Evolutionary conservation across 192 early-diverging fungal genomes (phyloP).

Genomic region (Rhizoclosmatium globosum): DNA sequence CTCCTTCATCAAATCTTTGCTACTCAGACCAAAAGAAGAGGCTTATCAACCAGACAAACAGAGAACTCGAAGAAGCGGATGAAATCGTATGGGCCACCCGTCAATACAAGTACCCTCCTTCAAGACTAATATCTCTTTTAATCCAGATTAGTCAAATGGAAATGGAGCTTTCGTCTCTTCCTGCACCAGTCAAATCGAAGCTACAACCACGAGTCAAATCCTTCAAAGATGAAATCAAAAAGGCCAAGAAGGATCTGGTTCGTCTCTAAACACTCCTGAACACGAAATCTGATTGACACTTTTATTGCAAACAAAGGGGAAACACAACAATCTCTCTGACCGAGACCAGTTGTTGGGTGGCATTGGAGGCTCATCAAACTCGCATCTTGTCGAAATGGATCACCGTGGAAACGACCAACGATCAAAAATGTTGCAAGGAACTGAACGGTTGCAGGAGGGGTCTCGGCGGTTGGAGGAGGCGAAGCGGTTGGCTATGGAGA

Average conservation of each 20-base stretch:
- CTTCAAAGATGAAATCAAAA: conserved; percentile 84
- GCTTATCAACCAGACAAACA: conserved; percentile 76
- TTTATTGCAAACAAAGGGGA: background rate
- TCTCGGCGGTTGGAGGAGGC: conserved; percentile 85
- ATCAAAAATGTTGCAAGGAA: conserved; percentile 79
- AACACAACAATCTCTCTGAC: conserved; percentile 36
- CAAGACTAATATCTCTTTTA: background rate
- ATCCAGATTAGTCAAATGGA: conserved; percentile 89
- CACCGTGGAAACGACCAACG: conserved; percentile 75
- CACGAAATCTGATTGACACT: background rate
- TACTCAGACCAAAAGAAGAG: conserved; percentile 77
- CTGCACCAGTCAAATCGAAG: conserved; percentile 63
- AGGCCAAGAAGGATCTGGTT: conserved; percentile 80
- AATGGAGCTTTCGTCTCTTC: conserved; percentile 84
- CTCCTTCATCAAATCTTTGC: conserved; percentile 7
- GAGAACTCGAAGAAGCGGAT: conserved; percentile 88
- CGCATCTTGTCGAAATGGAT: conserved; percentile 52
- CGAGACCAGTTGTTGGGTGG: conserved; percentile 56
- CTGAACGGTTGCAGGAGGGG: conserved; percentile 83
- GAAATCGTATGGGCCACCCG: conserved; percentile 74
- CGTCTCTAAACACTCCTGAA: background rate
- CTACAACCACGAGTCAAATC: conserved; percentile 72
- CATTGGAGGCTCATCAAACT: conserved; percentile 21
- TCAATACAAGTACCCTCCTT: background rate
- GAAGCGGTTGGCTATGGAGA: conserved; percentile 89